Percentiles rank a stretch among this genome's conserved stretches.
phyloP scores from a whole-genome alignment of 2,329 filamentous ascomycete genomes.

The Colletotrichum cuscutae region DNA sequence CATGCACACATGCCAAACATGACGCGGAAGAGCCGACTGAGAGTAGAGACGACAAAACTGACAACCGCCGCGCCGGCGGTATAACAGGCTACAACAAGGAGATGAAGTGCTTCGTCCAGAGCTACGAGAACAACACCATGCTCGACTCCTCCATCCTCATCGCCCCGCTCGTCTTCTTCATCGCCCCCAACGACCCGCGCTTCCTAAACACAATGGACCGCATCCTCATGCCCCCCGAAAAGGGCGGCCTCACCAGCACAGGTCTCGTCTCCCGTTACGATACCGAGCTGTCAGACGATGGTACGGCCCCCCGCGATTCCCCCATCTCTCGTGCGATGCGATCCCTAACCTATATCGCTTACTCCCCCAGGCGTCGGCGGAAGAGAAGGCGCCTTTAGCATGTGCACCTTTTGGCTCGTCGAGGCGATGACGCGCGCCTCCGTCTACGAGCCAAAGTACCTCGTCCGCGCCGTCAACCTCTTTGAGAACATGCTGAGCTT shows the following conservation, averaged over 20 bases:
- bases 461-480: conserved; percentile 70
- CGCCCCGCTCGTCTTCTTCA: conserved; percentile 83
- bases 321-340: background rate
- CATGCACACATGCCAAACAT: too few species aligned
- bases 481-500: conserved; percentile 84
- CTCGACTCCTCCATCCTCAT: conserved; percentile 81
- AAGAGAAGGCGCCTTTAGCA: conserved; percentile 79
- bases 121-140: conserved; percentile 76
- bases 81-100: conserved; percentile 73
- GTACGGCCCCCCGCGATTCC: conserved; percentile 50
- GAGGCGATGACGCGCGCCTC: conserved; percentile 79
- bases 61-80: background rate
- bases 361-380: conserved; percentile 71
- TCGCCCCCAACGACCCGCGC: conserved; percentile 79
- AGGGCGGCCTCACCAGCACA: conserved; percentile 79
- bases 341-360: too few species aligned
- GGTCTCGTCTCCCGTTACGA: conserved; percentile 82
- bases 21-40: background rate
- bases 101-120: conserved; percentile 77
- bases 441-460: conserved; percentile 72
- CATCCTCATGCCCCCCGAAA: conserved; percentile 78
- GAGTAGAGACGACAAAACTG: background rate
- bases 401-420: conserved; percentile 87
- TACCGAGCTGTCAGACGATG: conserved; percentile 74
- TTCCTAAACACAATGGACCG: conserved; percentile 78